phyloP scores from a whole-genome alignment of 306 rosid species.

The peach (Prunus persica) region DNA sequence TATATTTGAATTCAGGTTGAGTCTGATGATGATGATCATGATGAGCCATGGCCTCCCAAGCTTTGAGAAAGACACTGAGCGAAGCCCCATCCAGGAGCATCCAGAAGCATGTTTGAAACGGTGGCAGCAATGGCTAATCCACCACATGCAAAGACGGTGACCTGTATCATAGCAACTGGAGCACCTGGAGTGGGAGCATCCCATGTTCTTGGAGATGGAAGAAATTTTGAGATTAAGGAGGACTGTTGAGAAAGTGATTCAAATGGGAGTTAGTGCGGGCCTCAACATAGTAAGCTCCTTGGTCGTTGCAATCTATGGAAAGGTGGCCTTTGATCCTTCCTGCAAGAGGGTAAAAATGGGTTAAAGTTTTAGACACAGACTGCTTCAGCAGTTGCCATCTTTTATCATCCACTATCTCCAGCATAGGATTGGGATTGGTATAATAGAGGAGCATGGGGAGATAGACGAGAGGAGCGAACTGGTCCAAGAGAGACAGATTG shows the following conservation, averaged over 20 bases:
- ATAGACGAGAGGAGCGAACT: conserved; percentile 24
- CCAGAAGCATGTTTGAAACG: conserved; percentile 15
- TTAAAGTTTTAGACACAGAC: conserved; percentile 22
- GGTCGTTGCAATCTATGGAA: conserved; percentile 25
- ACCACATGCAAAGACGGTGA: conserved; percentile 11
- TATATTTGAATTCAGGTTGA: not conserved
- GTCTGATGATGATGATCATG: not conserved
- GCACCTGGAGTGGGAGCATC: not conserved
- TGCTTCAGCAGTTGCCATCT: not conserved
- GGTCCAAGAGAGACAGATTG: conserved; percentile 39
- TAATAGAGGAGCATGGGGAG: conserved; percentile 4
- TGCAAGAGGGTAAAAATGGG: conserved; percentile 30
- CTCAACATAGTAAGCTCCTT: not conserved
- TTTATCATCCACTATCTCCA: not conserved
- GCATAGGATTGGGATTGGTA: not conserved
- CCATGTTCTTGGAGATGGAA: not conserved
- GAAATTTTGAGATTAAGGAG: not conserved
- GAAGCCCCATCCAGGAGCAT: conserved; percentile 6
- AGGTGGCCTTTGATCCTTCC: conserved; percentile 17
- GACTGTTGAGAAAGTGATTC: not conserved
- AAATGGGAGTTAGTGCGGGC: not conserved
- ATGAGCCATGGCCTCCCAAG: conserved; percentile 2
- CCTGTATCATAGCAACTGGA: not conserved
- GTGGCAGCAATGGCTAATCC: not conserved
- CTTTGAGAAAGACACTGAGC: not conserved